Percentiles rank a stretch among this genome's conserved stretches.
Evolutionary conservation across 805 yeast genomes (phyloP).

Genomic region (Wickerhamiella nectarea): DNA sequence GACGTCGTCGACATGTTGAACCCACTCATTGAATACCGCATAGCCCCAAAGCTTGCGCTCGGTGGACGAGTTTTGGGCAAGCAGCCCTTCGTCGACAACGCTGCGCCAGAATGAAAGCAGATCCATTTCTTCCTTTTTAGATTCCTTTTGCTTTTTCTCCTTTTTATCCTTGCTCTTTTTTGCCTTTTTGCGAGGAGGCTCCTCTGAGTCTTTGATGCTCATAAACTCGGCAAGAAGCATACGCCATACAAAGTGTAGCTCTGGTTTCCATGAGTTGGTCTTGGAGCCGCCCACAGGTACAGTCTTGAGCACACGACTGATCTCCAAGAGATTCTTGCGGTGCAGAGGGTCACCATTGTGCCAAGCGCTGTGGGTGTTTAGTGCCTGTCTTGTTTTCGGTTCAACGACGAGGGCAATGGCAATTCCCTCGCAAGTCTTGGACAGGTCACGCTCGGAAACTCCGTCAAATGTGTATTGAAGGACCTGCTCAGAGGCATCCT

Average conservation of each 20-base stretch:
- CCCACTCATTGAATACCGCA: slow-evolving; percentile 46
- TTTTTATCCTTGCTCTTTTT: slow-evolving; percentile 21
- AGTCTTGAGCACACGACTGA: slow-evolving; percentile 45
- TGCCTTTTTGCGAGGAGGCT: slow-evolving; percentile 29
- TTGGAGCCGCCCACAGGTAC: slow-evolving; percentile 26
- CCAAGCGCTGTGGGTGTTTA: slow-evolving; percentile 35
- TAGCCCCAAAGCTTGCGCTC: slow-evolving; percentile 84
- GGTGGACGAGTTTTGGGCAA: slow-evolving; percentile 60
- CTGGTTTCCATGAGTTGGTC: slow-evolving; percentile 16
- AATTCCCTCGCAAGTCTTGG: slow-evolving; percentile 65
- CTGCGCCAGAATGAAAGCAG: slow-evolving; percentile 64
- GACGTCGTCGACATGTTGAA: slow-evolving; percentile 24
- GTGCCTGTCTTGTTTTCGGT: slow-evolving; percentile 11
- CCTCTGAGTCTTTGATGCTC: slow-evolving; percentile 13
- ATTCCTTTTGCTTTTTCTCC: slow-evolving; percentile 15
- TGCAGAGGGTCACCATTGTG: slow-evolving; percentile 57
- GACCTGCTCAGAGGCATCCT: slow-evolving; percentile 10
- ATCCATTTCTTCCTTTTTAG: slow-evolving; percentile 23
- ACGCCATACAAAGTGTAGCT: slow-evolving; percentile 23
- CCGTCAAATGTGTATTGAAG: slow-evolving; percentile 27
- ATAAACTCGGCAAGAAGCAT: slow-evolving; percentile 33
- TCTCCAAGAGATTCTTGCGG: slow-evolving; percentile 47
- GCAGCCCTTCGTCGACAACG: slow-evolving; percentile 68
- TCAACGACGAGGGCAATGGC: slow-evolving; percentile 53
- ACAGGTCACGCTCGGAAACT: slow-evolving; percentile 40